Evolutionary conservation across 805 yeast genomes (phyloP).

Genomic region (Candida chilensis): DNA sequence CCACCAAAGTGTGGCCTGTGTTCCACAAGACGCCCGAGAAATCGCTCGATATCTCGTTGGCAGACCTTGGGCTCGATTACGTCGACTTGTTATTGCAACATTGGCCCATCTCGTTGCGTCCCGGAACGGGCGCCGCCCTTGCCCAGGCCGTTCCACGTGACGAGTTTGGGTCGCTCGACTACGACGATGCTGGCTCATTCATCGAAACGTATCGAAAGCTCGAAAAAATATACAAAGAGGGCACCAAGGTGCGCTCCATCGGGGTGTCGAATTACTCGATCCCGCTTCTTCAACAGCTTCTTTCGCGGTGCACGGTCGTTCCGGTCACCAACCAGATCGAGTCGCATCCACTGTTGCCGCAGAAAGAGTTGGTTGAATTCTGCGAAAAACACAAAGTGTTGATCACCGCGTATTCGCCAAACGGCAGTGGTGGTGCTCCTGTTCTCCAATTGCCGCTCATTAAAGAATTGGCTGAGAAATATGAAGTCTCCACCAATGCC

Average conservation of each 20-base stretch:
- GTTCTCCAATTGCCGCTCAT: slow-evolving; percentile 42
- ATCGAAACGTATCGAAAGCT: slow-evolving; percentile 18
- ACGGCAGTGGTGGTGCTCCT: slow-evolving; percentile 63
- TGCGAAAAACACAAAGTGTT: slow-evolving; percentile 24
- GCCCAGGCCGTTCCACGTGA: slow-evolving; percentile 24
- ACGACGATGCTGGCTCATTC: slow-evolving; percentile 24
- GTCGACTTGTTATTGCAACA: slow-evolving; percentile 38
- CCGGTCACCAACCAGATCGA: slow-evolving; percentile 50
- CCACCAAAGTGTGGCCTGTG: slow-evolving; percentile 35
- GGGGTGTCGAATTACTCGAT: slow-evolving; percentile 51
- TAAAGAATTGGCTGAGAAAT: slow-evolving; percentile 44
- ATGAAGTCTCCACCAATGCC: slow-evolving; percentile 43
- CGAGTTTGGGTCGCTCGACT: slow-evolving; percentile 19
- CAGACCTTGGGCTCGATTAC: slow-evolving; percentile 31
- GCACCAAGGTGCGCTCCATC: slow-evolving; percentile 33
- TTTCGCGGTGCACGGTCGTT: slow-evolving; percentile 32
- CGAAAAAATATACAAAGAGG: slow-evolving; percentile 16
- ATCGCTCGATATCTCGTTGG: slow-evolving; percentile 29
- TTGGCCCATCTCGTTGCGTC: slow-evolving; percentile 37
- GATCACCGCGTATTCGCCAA: slow-evolving; percentile 50
- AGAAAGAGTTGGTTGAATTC: slow-evolving; percentile 28
- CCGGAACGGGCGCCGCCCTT: too few relatives aligned
- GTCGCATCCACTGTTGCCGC: slow-evolving; percentile 23
- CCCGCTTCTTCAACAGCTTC: slow-evolving; percentile 24
- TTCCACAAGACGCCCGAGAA: slow-evolving; percentile 26